phyloP scores from a whole-genome alignment of 345 rosid species.

The Angophora floribunda region DNA sequence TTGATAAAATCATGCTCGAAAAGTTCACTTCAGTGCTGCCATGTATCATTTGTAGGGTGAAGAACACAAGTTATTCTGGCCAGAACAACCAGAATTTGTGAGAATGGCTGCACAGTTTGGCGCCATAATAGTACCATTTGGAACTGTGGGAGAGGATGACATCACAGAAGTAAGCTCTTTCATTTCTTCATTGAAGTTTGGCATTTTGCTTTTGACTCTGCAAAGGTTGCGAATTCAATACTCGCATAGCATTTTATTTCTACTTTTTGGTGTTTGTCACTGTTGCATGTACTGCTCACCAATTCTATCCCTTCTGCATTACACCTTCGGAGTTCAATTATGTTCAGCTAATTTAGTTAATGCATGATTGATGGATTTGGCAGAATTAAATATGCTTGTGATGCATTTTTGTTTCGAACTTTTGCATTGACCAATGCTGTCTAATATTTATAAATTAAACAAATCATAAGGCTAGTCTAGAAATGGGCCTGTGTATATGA shows the following conservation, averaged over 20 bases:
- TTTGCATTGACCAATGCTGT: background rate
- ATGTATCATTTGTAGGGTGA: slow-evolving; percentile 29
- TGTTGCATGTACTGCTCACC: too few relatives aligned
- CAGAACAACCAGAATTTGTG: slow-evolving; percentile 58
- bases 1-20: background rate
- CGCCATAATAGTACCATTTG: slow-evolving; percentile 70
- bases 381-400: background rate
- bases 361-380: background rate
- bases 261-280: background rate
- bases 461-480: background rate
- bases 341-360: background rate
- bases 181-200: background rate
- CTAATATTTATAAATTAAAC: background rate
- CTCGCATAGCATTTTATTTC: background rate
- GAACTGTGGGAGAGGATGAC: slow-evolving; percentile 77
- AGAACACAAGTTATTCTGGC: slow-evolving; percentile 71
- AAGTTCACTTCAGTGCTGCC: background rate
- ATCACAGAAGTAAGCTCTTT: slow-evolving; percentile 32
- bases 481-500: background rate
- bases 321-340: background rate
- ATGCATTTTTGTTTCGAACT: background rate
- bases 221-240: background rate
- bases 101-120: slow-evolving; percentile 78
- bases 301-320: background rate
- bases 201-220: background rate